phyloP scores from a whole-genome alignment of 2,329 filamentous ascomycete genomes.

The Colletotrichum tofieldiae region DNA sequence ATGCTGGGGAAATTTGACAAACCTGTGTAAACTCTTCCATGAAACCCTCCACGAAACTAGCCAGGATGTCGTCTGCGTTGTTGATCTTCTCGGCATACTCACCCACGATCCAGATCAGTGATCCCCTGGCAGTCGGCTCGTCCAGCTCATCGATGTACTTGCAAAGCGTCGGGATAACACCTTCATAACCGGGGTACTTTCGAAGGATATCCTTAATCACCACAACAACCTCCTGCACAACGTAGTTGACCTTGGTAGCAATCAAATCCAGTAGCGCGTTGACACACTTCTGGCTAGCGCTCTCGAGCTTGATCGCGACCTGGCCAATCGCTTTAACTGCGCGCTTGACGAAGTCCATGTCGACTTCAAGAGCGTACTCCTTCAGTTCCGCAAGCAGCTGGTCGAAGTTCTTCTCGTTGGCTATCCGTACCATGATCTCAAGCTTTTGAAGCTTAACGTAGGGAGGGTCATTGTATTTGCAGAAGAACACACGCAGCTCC shows the following conservation, averaged over 20 bases:
- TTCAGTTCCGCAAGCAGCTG: constrained; percentile 95
- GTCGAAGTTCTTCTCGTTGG: constrained; percentile 96
- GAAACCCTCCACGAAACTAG: constrained; percentile 93
- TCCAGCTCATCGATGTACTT: constrained; percentile 97
- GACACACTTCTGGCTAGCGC: constrained; percentile 94
- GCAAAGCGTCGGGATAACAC: constrained; percentile 96
- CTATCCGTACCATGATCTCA: constrained; percentile 99
- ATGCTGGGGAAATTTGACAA: constrained; percentile 48
- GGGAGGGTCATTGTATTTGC: constrained; percentile 99
- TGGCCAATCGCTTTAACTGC: constrained; percentile 97
- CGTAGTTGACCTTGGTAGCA: constrained; percentile 98
- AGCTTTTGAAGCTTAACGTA: constrained; percentile 98
- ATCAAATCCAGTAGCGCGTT: constrained; percentile 95
- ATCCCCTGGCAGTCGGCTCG: constrained; percentile 90
- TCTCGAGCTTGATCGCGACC: constrained; percentile 98
- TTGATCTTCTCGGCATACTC: constrained; percentile 99
- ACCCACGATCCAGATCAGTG: constrained; percentile 98
- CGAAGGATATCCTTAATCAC: constrained; percentile 99
- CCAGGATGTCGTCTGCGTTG: constrained; percentile 95
- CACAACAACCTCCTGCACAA: constrained; percentile 98
- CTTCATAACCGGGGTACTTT: constrained; percentile 98
- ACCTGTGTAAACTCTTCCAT: constrained; percentile 97
- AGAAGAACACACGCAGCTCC: constrained; percentile 98
- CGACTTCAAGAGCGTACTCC: constrained; percentile 97
- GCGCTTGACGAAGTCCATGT: constrained; percentile 98